Conservation (phyloP, 2,329 filamentous ascomycete genomes). For the Chaetomium strumarium region DNA sequence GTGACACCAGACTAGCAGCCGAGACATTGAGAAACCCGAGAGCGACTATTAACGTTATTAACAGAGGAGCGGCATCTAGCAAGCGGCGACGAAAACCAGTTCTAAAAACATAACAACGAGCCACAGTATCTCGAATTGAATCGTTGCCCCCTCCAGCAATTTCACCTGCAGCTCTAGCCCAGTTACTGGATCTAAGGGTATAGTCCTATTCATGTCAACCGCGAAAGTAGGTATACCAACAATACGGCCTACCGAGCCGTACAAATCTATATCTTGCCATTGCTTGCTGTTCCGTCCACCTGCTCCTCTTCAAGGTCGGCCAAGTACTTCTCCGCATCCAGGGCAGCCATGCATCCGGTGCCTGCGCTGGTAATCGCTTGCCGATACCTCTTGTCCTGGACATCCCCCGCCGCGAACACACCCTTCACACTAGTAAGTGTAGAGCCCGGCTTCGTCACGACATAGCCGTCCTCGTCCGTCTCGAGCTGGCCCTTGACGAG, state of each 20-base stretch:
- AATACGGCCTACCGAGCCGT: not conserved
- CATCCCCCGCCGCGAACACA: constrained; percentile 94
- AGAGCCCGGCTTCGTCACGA: constrained; percentile 82
- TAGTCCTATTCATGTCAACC: constrained; percentile 3
- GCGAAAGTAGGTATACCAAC: not conserved
- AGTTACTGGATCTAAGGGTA: not conserved
- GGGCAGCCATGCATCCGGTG: constrained; percentile 88
- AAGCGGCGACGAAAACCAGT: too few species aligned
- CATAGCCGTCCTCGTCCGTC: constrained; percentile 84
- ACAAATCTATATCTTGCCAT: constrained; percentile 22
- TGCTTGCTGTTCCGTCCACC: constrained; percentile 28
- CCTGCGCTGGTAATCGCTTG: constrained; percentile 98
- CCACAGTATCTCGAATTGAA: not conserved
- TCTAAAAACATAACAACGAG: too few species aligned
- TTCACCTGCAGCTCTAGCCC: too few species aligned
- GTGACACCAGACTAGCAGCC: too few species aligned
- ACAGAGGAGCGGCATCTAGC: too few species aligned
- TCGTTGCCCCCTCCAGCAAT: not conserved
- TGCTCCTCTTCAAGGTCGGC: constrained; percentile 61
- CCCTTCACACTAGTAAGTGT: constrained; percentile 83
- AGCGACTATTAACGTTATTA: too few species aligned
- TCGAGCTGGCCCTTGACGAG: constrained; percentile 87
- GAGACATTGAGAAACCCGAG: too few species aligned
- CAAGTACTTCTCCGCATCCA: constrained; percentile 93
- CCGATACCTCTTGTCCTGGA: constrained; percentile 97